Evolutionary conservation across 495 filamentous ascomycete species (phyloP), one percentile per base, ranked within the genome.

Genomic region (Pyrenula massariospora): DNA sequence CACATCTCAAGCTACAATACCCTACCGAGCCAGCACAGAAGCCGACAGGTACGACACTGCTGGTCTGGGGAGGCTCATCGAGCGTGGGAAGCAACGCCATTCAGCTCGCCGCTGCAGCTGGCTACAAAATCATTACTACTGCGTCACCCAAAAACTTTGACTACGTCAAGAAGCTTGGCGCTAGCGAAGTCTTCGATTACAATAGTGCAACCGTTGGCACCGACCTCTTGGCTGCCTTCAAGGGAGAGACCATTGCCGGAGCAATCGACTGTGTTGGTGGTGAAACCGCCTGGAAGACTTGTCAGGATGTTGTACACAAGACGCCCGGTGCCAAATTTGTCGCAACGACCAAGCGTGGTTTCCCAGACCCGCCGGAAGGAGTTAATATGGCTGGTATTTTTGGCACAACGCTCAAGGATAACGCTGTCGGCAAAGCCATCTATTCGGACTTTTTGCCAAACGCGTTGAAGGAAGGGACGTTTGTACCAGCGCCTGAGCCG

Each of bases 41-140:
- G 15, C 23, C 0, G 3, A 69, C 58, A 0, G 70, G 66, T 1
- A 61, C 79, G 54, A 67, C 63, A 0, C 50, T 87, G 0, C 62
- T 86, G 1, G 65, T 86, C 54, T 86, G 82, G 75, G 83, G 83
- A 24, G 84, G 82, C 24, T 72, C 77, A 2, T 72, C 73, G 1
- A 78, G 76, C 24, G 78, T 86, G 3, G 84, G 84, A 10, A 69
- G 72, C 62, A 77, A 75, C 54, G 80, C 78, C 0, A 83, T 86
- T 55, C 85, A 87, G 62, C 75, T 85, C 21, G 81, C 79, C 2
- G 67, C 68, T 0, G 76, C 78, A 0, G 72, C 84, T 0, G 84
- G 84, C 1, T 77, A 77, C 23, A 73, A 79, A 15, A 83, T 87
- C 2, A 65, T 84, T 52, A 68, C 77, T 0, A 84, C 80, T 0